Evolutionary conservation across 1,139 yeast species (phyloP), one percentile per base, ranked within the genome.

Genomic region (Debaryomyces fabryi): DNA sequence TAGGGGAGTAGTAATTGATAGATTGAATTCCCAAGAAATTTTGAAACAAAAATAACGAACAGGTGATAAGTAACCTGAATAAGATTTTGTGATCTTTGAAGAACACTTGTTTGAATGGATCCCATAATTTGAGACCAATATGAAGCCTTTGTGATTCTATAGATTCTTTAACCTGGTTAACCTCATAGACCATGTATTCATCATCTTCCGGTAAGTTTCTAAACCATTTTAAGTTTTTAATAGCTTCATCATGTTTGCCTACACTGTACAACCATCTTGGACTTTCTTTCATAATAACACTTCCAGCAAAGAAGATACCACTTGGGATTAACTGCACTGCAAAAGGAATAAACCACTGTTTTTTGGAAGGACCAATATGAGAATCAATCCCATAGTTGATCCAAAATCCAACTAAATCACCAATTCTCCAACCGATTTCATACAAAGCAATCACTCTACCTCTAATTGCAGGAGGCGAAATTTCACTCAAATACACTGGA

Each of bases 1-100:
- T 65, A 16, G 79, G 79, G 9, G 79, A 72, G 58, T 75, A 75
- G 56, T 75, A 75, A 57, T 74, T 75, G 57, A 74, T 72, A 8
- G 75, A 69, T 60, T 73, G 79, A 52, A 74, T 72, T 23, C 80
- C 80, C 59, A 73, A 65, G 53, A 74, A 72, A 59, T 74, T 73
- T 57, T 74, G 78, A 57, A 75, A 67, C 39, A 73, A 59, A 55
- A 72, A 72, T 39, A 74, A 60, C 23, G 63, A 46, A 51, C 71
- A 65, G 10, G 78, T 71, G 46, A 72, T 63, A 24, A 60, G 49
- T 49, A 71, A 58, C 34, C 77, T 60, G 51, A 60, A 56, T 38
- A 71, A 61, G 5, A 72, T 58, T 47, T 61, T 62, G 48, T 58
- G 61, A 47, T 66, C 62, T 39, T 60, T 57, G 50, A 67, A 54